phyloP scores from a whole-genome alignment of 306 rosid genomes.

The Ormosia emarginata region DNA sequence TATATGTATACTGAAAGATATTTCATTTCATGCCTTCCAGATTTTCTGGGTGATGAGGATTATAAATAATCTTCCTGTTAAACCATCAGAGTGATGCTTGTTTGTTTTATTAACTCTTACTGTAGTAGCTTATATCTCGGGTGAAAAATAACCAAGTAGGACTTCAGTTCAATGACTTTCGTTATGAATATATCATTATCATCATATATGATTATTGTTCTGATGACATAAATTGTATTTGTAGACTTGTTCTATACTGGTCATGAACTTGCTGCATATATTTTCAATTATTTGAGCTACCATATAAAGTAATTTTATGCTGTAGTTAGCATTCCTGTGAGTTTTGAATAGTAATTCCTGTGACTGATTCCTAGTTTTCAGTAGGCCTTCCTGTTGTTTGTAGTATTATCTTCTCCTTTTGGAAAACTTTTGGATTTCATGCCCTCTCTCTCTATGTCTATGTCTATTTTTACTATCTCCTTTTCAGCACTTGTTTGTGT shows the following conservation, averaged over 20 bases:
- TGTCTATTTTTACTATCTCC: not conserved
- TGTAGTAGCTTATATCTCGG: not conserved
- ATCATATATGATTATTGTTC: not conserved
- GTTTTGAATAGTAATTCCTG: not conserved
- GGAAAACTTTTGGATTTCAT: not conserved
- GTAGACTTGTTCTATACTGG: conserved; percentile 2
- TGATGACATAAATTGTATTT: not conserved
- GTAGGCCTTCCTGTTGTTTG: not conserved
- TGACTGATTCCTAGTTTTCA: not conserved
- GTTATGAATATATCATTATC: not conserved
- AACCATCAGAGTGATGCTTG: not conserved
- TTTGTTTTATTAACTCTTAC: not conserved
- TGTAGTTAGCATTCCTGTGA: not conserved
- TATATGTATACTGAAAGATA: not conserved
- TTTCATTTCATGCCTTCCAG: not conserved
- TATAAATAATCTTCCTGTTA: not conserved
- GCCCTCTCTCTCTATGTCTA: not conserved
- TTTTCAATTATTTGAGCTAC: conserved; percentile 6
- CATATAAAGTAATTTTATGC: not conserved
- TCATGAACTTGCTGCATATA: not conserved
- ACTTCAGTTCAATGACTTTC: not conserved
- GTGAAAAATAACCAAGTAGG: not conserved
- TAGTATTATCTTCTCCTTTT: not conserved
- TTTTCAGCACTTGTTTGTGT: not conserved
- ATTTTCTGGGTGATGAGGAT: not conserved